Conservation (phyloP, 2,329 filamentous ascomycete genomes). For the Trichoderma breve region DNA sequence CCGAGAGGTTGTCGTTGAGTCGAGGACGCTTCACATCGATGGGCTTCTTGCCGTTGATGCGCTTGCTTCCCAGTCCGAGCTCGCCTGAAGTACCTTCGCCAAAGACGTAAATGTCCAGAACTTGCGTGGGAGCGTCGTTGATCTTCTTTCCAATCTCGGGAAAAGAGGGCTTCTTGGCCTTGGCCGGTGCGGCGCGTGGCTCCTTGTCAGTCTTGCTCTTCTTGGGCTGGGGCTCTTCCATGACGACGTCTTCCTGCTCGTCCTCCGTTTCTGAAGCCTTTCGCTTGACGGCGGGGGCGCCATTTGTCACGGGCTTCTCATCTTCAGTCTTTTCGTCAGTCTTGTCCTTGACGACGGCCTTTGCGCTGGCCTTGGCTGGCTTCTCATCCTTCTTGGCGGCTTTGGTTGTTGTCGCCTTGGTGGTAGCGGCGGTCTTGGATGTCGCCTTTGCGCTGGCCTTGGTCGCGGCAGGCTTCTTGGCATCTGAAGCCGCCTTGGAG, state of each 20-base stretch:
- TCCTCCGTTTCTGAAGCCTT: slow-evolving; percentile 27
- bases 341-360: slow-evolving; percentile 23
- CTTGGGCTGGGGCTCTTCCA: slow-evolving; percentile 24
- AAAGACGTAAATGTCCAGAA: slow-evolving; percentile 22
- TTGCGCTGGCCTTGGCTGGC: slow-evolving; percentile 25
- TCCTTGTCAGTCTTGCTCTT: slow-evolving; percentile 28
- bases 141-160: slow-evolving; percentile 62
- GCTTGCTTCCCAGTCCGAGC: slow-evolving; percentile 38
- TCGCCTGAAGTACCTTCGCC: slow-evolving; percentile 22
- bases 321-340: slow-evolving; percentile 33
- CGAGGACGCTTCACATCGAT: slow-evolving; percentile 79
- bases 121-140: slow-evolving; percentile 46
- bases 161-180: slow-evolving; percentile 55
- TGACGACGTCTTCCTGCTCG: slow-evolving; percentile 28
- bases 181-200: slow-evolving; percentile 31
- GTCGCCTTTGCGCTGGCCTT: slow-evolving; percentile 16
- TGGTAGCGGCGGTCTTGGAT: slow-evolving; percentile 22
- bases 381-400: slow-evolving; percentile 25
- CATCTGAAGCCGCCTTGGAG: slow-evolving; percentile 27
- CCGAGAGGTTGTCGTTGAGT: slow-evolving; percentile 66
- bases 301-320: slow-evolving; percentile 41
- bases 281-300: slow-evolving; percentile 30
- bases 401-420: slow-evolving; percentile 33
- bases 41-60: slow-evolving; percentile 56
- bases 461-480: slow-evolving; percentile 28